Evolutionary conservation across 2,329 filamentous ascomycete genomes (phyloP), one percentile per base, ranked within the genome.

Genomic region (Cryoendolithus antarcticus): DNA sequence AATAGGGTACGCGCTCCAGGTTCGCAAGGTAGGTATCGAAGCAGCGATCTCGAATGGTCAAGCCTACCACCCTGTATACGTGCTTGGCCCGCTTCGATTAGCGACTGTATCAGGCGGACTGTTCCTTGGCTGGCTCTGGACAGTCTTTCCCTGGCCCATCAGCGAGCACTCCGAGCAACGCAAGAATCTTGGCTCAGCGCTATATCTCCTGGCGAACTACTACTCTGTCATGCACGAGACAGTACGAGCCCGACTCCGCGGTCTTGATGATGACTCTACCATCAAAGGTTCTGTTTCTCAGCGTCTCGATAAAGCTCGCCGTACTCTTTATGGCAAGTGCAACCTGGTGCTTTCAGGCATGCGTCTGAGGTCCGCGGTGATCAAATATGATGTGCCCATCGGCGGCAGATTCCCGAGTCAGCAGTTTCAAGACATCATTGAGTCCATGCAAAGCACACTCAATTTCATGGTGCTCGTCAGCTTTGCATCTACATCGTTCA

Each of bases 191-290:
- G 80, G 80, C 3, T 72, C 73, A 0, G 75, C 80, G 0, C 62
- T 88, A 2, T 85, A 84, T 54, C 66, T 86, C 2, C 67, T 85
- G 3, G 82, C 81, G 3, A 86, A 83, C 51, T 83, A 81, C 56
- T 85, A 84, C 54, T 78, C 73, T 4, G 73, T 80, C 44, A 75
- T 84, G 45, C 74, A 82, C 51, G 76, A 81, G 42, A 82, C 80
- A 0, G 69, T 85, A 11, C 68, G 69, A 34, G 63, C 72, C 7
- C 69, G 76, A 9, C 69, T 85, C 38, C 67, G 71, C 7, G 72
- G 71, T n/a, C 68, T 70, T 10, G 70, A 74, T 35, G 75, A 74
- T 2, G 71, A 80, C 39, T 59, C 66, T 35, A 61, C 56, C 1
- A 41, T 42, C 6, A 75, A 75, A 43, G 58, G 56, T 1, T 71